phyloP scores from a whole-genome alignment of 371 early-diverging fungal species.

The Mortierella sp. region DNA sequence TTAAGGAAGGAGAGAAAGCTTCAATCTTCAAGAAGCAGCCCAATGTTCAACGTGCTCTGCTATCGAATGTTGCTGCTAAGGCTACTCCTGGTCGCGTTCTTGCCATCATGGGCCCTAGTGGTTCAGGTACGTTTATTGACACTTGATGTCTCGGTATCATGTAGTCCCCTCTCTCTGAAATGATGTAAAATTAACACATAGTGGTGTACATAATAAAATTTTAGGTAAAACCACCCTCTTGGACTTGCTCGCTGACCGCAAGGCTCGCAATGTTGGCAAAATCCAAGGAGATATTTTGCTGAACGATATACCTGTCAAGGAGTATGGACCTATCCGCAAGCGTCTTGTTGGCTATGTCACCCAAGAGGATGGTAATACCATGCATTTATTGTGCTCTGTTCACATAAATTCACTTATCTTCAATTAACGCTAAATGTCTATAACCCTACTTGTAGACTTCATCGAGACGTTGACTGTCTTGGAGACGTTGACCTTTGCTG shows the following conservation, averaged over 20 bases:
- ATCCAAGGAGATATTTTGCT: conserved; percentile 71
- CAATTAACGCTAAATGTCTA: not conserved
- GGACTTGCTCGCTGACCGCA: conserved; percentile 81
- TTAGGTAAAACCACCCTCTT: conserved; percentile 77
- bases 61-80: conserved; percentile 72
- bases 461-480: conserved; percentile 86
- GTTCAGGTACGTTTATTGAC: conserved; percentile 55
- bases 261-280: conserved; percentile 63
- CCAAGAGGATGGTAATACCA: conserved; percentile 82
- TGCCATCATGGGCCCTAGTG: conserved; percentile 87
- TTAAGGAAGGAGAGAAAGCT: conserved; percentile 40
- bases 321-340: conserved; percentile 66
- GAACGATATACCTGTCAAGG: conserved; percentile 71
- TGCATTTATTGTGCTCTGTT: not conserved
- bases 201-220: not conserved
- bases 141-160: no score
- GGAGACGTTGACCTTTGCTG: conserved; percentile 86
- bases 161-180: no score
- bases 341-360: conserved; percentile 85
- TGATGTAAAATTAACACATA: not conserved
- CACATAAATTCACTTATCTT: not conserved
- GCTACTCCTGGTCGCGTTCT: conserved; percentile 83
- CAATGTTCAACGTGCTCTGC: conserved; percentile 41
- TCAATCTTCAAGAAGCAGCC: conserved; percentile 44
- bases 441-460: conserved; percentile 51